Conservation (phyloP, 352 stramenopile species). For the Phytophthora podocarpi region DNA sequence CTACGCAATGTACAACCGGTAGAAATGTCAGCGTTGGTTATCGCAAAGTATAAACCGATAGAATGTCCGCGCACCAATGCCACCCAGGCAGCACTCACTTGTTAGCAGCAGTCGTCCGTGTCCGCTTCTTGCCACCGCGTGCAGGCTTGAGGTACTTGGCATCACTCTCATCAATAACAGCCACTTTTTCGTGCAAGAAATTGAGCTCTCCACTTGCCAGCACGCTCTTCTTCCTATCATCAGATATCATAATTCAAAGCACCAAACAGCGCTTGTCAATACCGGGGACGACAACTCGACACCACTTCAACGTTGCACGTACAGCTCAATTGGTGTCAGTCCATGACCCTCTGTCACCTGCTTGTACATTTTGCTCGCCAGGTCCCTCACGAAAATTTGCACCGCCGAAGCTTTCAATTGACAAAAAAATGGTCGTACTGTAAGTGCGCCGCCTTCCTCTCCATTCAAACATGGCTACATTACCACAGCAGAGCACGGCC, state of each 20-base stretch:
- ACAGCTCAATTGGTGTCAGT: constrained; percentile 70
- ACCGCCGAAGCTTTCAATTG: constrained; percentile 60
- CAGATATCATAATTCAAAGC: neutral
- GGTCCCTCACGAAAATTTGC: constrained; percentile 63
- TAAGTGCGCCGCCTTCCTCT: neutral
- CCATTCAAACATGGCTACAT: constrained; percentile 5
- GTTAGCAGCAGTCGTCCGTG: constrained; percentile 9
- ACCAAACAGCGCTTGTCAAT: too few species aligned
- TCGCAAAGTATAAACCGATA: too few species aligned
- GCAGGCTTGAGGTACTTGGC: constrained; percentile 59
- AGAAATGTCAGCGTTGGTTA: too few species aligned
- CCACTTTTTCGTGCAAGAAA: constrained; percentile 63
- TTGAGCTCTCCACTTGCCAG: constrained; percentile 45
- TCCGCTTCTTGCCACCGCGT: constrained; percentile 34
- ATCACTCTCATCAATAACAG: constrained; percentile 61
- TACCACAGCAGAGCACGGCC: constrained; percentile 54
- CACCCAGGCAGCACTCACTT: constrained; percentile 20
- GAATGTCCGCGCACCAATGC: neutral
- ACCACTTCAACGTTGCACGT: constrained; percentile 17
- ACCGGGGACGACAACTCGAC: neutral
- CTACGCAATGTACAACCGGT: constrained; percentile 7
- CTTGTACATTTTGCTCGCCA: constrained; percentile 49
- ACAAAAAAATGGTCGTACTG: too few species aligned
- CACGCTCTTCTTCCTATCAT: constrained; percentile 58
- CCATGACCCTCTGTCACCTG: constrained; percentile 29